These are phyloP conservation scores for Boletus calvinii DNA, from an alignment of 1,284 basidiomycete species.

Conservation along the genomic window DNA sequence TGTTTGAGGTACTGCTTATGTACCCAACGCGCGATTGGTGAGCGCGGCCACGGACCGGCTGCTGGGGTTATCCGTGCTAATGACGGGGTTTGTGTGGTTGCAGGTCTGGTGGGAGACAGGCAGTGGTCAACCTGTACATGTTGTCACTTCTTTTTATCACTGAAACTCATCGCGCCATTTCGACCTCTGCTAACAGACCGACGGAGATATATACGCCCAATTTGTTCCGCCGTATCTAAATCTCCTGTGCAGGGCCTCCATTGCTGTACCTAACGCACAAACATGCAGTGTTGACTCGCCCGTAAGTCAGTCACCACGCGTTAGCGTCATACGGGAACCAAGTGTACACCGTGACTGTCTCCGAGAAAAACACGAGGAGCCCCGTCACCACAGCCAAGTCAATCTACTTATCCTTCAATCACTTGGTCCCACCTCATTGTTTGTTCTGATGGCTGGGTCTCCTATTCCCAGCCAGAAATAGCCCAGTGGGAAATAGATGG, in stretches of 20 bases:
- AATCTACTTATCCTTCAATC: no score
- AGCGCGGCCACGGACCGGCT: slow-evolving; percentile 9
- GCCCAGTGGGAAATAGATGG: not conserved
- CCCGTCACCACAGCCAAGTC: no score
- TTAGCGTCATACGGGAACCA: no score
- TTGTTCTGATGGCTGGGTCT: not conserved
- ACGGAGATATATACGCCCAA: not conserved
- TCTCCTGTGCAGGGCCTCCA: not conserved
- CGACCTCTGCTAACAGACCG: no score
- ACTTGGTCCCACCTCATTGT: no score
- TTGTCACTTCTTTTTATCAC: slow-evolving; percentile 2
- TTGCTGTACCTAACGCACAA: no score
- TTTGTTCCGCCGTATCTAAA: not conserved
- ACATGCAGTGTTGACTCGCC: not conserved
- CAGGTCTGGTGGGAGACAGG: not conserved
- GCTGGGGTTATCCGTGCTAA: slow-evolving; percentile 1
- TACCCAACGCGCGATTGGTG: not conserved
- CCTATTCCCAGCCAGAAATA: not conserved
- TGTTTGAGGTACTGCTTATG: slow-evolving; percentile 10
- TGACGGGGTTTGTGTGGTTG: not conserved
- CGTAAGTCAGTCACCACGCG: not conserved
- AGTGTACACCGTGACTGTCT: no score
- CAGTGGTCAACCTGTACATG: not conserved
- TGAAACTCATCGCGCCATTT: not conserved
- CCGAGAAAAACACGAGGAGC: no score